phyloP scores from a whole-genome alignment of 2,329 filamentous ascomycete genomes.

The Zalaria sp. region DNA sequence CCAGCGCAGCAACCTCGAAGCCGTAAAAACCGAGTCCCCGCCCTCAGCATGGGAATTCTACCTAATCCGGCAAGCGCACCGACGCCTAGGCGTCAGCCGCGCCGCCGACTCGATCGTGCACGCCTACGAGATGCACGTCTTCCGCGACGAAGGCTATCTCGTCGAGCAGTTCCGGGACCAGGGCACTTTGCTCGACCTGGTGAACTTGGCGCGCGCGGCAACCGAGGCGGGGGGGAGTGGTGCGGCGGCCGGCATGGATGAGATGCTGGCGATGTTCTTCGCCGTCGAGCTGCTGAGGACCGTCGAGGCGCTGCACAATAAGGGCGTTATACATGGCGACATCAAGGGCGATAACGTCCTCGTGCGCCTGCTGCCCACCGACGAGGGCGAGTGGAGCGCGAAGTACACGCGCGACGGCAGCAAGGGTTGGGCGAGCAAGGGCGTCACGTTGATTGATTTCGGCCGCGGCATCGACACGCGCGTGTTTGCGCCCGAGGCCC shows the following conservation, averaged over 20 bases:
- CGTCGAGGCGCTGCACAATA: constrained; percentile 70
- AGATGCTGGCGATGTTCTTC: constrained; percentile 89
- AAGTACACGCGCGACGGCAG: constrained; percentile 62
- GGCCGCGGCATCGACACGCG: constrained; percentile 90
- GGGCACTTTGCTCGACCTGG: constrained; percentile 85
- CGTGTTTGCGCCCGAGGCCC: constrained; percentile 59
- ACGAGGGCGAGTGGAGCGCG: constrained; percentile 30
- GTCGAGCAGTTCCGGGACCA: constrained; percentile 78
- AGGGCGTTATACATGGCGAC: constrained; percentile 76
- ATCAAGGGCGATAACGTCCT: constrained; percentile 94
- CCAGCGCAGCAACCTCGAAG: constrained; percentile 53
- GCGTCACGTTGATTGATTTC: constrained; percentile 83
- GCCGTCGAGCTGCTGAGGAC: constrained; percentile 81
- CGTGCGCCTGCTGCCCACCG: constrained; percentile 55
- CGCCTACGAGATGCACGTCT: constrained; percentile 84
- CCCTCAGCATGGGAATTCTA: constrained; percentile 92
- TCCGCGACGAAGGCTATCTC: constrained; percentile 77
- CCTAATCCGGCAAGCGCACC: constrained; percentile 73
- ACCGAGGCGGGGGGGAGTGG: constrained; percentile 37
- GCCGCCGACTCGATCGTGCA: constrained; percentile 64
- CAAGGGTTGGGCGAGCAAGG: constrained; percentile 67
- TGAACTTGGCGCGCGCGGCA: constrained; percentile 63
- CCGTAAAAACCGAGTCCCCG: constrained; percentile 87
- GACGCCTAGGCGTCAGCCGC: constrained; percentile 55
- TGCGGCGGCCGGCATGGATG: constrained; percentile 62